Conservation (phyloP, 2,329 filamentous ascomycete genomes). For the Beauveria sp. region DNA sequence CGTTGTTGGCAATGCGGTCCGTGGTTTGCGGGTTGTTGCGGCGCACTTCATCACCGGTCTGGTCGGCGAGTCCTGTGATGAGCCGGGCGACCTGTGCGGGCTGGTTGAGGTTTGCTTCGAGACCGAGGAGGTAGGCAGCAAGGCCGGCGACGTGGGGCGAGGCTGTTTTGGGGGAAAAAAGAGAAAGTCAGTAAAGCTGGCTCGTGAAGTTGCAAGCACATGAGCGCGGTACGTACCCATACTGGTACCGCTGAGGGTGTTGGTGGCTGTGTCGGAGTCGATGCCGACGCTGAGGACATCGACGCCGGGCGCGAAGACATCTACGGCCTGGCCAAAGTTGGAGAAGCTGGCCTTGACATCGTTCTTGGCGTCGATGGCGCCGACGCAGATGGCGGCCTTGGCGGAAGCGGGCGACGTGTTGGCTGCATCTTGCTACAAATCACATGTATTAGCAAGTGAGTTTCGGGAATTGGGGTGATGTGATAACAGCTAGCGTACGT, state of each 20-base stretch:
- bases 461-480: neutral
- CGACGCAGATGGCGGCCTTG: slow-evolving; percentile 50
- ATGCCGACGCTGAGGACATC: slow-evolving; percentile 46
- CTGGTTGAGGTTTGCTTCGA: slow-evolving; percentile 39
- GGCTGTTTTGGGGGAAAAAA: slow-evolving; percentile 27
- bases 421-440: slow-evolving; percentile 35
- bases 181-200: slow-evolving; percentile 14
- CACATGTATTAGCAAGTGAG: neutral
- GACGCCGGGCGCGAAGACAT: slow-evolving; percentile 51
- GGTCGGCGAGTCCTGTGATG: slow-evolving; percentile 46
- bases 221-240: slow-evolving; percentile 37
- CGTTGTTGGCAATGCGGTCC: slow-evolving; percentile 50
- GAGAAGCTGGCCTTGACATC: slow-evolving; percentile 46
- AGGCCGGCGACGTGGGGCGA: slow-evolving; percentile 61
- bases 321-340: slow-evolving; percentile 49
- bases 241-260: slow-evolving; percentile 45
- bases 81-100: slow-evolving; percentile 32
- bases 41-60: slow-evolving; percentile 35
- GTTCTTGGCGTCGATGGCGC: slow-evolving; percentile 45
- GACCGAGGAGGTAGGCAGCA: slow-evolving; percentile 57
- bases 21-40: slow-evolving; percentile 40
- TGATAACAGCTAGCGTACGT: slow-evolving; percentile 22
- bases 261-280: slow-evolving; percentile 36
- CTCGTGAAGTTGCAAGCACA: neutral
- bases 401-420: slow-evolving; percentile 48